phyloP scores from a whole-genome alignment of 2,329 filamentous ascomycete genomes.

The Botryosphaeria dothidea region DNA sequence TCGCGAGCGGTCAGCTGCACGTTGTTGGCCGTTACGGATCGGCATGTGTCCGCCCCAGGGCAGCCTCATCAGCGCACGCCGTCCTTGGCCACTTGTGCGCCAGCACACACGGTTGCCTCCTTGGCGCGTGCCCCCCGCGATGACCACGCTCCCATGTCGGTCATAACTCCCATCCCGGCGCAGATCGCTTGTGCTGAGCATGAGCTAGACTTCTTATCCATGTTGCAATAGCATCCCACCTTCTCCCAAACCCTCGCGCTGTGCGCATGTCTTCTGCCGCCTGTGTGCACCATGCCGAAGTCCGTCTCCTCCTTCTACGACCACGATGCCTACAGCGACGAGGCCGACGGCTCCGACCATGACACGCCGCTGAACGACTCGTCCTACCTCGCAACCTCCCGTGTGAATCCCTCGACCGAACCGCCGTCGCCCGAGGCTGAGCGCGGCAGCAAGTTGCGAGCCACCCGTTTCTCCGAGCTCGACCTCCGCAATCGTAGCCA shows the following conservation, averaged over 20 bases:
- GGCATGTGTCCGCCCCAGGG: neutral
- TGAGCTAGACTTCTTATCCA: neutral
- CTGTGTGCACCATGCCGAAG: slow-evolving; percentile 33
- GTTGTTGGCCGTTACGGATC: neutral
- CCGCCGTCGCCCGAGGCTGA: slow-evolving; percentile 29
- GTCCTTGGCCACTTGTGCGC: neutral
- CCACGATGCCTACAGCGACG: slow-evolving; percentile 33
- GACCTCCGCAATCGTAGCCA: slow-evolving; percentile 27
- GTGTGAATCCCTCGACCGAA: slow-evolving; percentile 28
- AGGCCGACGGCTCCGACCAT: slow-evolving; percentile 20
- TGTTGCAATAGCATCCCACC: neutral
- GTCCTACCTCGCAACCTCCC: slow-evolving; percentile 26
- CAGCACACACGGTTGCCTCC: neutral
- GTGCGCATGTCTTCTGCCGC: neutral
- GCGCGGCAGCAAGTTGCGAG: slow-evolving; percentile 30
- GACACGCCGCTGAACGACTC: slow-evolving; percentile 17
- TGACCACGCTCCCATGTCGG: slow-evolving; percentile 2
- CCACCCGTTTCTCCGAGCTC: slow-evolving; percentile 34
- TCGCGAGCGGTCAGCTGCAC: slow-evolving; percentile 2
- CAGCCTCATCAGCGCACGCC: neutral
- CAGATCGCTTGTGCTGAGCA: slow-evolving; percentile 5
- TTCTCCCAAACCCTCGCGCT: neutral
- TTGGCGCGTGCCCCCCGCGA: slow-evolving; percentile 11
- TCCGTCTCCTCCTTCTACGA: slow-evolving; percentile 38
- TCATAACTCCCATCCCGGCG: slow-evolving; percentile 13